Evolutionary conservation across 768 basidiomycete genomes (phyloP).

Genomic region (Cubamyces sp.): DNA sequence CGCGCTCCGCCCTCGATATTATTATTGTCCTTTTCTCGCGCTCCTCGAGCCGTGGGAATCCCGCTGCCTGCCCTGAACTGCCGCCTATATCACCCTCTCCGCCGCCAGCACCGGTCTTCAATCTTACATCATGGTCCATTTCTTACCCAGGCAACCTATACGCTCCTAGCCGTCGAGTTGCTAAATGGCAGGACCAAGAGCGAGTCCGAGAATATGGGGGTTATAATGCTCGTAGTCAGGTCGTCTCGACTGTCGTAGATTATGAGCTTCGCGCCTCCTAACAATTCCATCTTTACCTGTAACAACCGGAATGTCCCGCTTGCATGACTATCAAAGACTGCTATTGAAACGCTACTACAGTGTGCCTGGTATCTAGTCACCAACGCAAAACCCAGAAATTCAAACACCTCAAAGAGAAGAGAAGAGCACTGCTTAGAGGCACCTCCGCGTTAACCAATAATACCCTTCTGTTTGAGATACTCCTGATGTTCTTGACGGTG

Average conservation of each 20-base stretch:
- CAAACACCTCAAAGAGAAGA: not conserved
- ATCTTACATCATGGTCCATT: conserved; percentile 63
- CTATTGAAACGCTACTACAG: no score
- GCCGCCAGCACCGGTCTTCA: conserved; percentile 29
- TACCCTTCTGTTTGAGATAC: conserved; percentile 34
- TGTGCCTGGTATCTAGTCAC: no score
- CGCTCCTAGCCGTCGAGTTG: conserved; percentile 45
- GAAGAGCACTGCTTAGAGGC: not conserved
- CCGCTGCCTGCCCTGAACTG: conserved; percentile 34
- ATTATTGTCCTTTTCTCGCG: no score
- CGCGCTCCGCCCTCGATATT: not conserved
- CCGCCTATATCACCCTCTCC: conserved; percentile 16
- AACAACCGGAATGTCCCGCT: no score
- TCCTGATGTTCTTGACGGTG: conserved; percentile 43
- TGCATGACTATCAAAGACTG: no score
- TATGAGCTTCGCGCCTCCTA: conserved; percentile 52
- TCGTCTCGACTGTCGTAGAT: conserved; percentile 27
- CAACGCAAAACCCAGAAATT: no score
- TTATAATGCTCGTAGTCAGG: conserved; percentile 67
- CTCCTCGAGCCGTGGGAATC: not conserved
- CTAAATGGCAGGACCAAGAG: conserved; percentile 86
- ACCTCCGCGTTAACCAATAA: not conserved
- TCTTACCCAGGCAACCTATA: conserved; percentile 69
- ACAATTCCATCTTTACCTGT: conserved; percentile 34
- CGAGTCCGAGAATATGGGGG: conserved; percentile 49